A percentile compares a stretch with the other conserved stretches of the same genome.
Evolutionary conservation across 1,284 basidiomycete genomes (phyloP).

Genomic region (Tilletia horrida): DNA sequence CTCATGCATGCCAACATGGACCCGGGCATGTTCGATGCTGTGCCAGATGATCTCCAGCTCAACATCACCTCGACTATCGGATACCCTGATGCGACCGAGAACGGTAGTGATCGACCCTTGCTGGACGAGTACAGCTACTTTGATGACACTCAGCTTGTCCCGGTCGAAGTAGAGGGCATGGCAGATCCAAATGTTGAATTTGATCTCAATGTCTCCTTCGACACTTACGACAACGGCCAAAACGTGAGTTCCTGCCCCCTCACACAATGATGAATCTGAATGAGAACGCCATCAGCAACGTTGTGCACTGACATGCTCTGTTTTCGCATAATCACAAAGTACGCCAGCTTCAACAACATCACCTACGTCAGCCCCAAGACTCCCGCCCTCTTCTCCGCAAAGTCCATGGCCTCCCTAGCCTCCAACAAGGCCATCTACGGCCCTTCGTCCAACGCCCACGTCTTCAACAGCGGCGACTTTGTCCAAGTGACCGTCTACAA

Average conservation of each 20-base stretch:
- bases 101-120: conserved; percentile 29
- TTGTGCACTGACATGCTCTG: not conserved
- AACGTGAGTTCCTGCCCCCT: conserved; percentile 24
- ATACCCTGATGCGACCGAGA: conserved; percentile 31
- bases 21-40: conserved; percentile 57
- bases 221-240: conserved; percentile 56
- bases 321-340: conserved; percentile 14
- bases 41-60: conserved; percentile 42
- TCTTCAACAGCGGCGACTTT: conserved; percentile 71
- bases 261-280: not conserved
- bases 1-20: conserved; percentile 87
- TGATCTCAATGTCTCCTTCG: conserved; percentile 57
- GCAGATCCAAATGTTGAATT: conserved; percentile 54
- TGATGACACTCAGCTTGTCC: conserved; percentile 57
- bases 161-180: conserved; percentile 52
- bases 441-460: conserved; percentile 60
- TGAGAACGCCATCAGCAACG: not conserved
- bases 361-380: conserved; percentile 31
- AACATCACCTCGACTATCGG: conserved; percentile 45
- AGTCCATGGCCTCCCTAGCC: conserved; percentile 63
- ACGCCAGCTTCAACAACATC: conserved; percentile 57
- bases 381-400: conserved; percentile 22
- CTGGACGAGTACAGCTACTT: conserved; percentile 49
- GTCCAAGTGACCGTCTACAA: conserved; percentile 79
- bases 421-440: conserved; percentile 24